Evolutionary conservation across 2,329 filamentous ascomycete species (phyloP).

Genomic region (Penicillium freii): DNA sequence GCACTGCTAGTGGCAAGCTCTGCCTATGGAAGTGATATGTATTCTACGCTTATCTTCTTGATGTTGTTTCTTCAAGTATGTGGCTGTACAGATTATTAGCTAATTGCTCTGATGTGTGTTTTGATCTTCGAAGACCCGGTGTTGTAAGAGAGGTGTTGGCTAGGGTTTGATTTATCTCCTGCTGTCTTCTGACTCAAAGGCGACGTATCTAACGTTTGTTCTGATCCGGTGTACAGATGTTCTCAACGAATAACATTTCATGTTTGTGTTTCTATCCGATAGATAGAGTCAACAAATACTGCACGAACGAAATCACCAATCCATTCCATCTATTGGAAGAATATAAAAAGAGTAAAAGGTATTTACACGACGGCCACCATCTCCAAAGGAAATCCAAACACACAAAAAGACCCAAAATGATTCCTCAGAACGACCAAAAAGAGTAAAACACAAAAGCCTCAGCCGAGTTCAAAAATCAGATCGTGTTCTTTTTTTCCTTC

Average conservation of each 20-base stretch:
- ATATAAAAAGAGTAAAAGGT: slow-evolving; percentile 31
- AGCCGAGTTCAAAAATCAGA: slow-evolving; percentile 4
- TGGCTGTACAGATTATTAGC: not conserved
- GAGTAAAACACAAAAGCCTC: slow-evolving; percentile 2
- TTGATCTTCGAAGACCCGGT: not conserved
- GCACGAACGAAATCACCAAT: slow-evolving; percentile 19
- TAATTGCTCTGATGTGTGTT: not conserved
- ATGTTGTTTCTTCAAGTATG: not conserved
- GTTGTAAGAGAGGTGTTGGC: not conserved
- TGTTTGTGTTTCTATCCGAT: not conserved
- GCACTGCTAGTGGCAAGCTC: slow-evolving; percentile 86
- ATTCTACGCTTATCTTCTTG: not conserved
- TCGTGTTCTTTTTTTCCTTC: not conserved
- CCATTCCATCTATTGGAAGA: slow-evolving; percentile 35
- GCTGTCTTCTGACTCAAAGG: not conserved
- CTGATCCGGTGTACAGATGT: not conserved
- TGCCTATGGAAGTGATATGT: slow-evolving; percentile 74
- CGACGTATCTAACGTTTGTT: not conserved
- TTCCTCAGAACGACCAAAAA: slow-evolving; percentile 5
- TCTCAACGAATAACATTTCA: not conserved
- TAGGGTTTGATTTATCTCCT: not conserved
- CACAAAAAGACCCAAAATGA: slow-evolving; percentile 16
- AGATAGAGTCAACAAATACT: not conserved
- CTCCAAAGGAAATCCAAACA: slow-evolving; percentile 15
- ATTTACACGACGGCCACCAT: slow-evolving; percentile 23